These are phyloP conservation scores for Corymbia citriodora DNA, from an alignment of 441 rosid species.

Conservation along the genomic window DNA sequence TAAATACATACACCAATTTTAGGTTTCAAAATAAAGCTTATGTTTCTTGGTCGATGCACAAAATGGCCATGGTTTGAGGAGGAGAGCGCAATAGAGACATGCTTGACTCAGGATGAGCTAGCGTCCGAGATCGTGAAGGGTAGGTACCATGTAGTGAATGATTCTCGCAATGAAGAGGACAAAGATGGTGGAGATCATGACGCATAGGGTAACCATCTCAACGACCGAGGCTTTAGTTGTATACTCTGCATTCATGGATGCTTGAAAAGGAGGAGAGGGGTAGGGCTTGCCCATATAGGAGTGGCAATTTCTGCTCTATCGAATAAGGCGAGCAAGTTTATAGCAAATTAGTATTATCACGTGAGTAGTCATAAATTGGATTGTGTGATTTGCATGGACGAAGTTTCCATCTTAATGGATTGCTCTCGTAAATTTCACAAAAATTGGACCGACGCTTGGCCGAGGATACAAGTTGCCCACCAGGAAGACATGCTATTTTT, in stretches of 20 bases:
- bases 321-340: background rate
- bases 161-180: background rate
- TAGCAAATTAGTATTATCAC: background rate
- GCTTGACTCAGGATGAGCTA: background rate
- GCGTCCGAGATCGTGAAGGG: background rate
- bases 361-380: too few relatives aligned
- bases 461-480: background rate
- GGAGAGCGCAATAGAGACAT: background rate
- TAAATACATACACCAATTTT: background rate
- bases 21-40: background rate
- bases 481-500: background rate
- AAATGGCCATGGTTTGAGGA: background rate
- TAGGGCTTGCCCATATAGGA: background rate
- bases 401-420: background rate
- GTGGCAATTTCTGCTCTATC: background rate
- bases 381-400: too few relatives aligned
- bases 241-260: background rate
- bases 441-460: background rate
- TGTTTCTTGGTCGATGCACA: background rate
- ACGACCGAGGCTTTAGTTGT: background rate
- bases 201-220: background rate
- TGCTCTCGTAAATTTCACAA: background rate
- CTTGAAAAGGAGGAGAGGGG: background rate
- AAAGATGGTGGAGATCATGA: background rate
- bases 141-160: background rate